Conservation (phyloP, 1,284 basidiomycete species). For the Melampsora americana region DNA sequence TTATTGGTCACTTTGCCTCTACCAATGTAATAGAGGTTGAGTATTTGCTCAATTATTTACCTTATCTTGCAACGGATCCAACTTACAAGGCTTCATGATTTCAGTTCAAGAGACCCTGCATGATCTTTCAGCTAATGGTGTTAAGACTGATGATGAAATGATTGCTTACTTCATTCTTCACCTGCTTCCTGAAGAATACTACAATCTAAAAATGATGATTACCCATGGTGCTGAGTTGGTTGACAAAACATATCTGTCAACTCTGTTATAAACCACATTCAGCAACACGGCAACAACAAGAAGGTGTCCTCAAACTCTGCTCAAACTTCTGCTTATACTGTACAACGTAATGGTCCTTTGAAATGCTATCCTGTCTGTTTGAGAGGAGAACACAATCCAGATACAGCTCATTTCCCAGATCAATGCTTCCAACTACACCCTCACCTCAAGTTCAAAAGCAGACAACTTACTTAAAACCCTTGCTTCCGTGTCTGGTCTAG, state of each 20-base stretch:
- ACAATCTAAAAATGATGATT: too few relatives aligned
- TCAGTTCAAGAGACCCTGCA: neutral
- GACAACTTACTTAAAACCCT: too few relatives aligned
- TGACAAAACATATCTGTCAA: neutral
- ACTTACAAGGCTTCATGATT: neutral
- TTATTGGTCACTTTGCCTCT: neutral
- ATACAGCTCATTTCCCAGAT: neutral
- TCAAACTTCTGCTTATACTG: neutral
- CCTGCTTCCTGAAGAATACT: neutral
- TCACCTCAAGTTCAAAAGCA: neutral
- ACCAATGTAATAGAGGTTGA: neutral
- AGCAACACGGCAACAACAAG: neutral
- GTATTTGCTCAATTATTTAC: neutral
- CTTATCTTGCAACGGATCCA: neutral
- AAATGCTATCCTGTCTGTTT: neutral
- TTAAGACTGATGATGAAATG: neutral
- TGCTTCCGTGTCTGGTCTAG: too few relatives aligned
- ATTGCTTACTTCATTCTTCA: neutral
- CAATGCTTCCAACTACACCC: slow-evolving; percentile 14
- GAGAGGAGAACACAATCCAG: slow-evolving; percentile 15
- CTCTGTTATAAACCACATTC: neutral
- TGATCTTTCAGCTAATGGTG: neutral
- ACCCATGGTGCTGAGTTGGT: neutral
- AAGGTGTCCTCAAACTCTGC: neutral
- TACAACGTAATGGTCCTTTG: neutral